Evolutionary conservation across 345 rosid species (phyloP).

Genomic region (Euphorbia pulcherrima): DNA sequence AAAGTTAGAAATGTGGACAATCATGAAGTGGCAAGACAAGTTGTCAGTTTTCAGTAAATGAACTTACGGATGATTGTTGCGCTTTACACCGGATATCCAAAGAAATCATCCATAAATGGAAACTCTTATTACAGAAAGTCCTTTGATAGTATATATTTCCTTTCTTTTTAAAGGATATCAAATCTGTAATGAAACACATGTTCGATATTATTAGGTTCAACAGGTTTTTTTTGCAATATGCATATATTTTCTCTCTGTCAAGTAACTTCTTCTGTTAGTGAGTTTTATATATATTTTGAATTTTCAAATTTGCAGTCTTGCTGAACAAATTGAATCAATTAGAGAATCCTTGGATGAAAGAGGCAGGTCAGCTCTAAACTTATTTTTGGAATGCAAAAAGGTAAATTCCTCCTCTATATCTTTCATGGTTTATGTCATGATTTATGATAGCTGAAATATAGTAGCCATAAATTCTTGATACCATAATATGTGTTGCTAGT

Average conservation of each 20-base stretch:
- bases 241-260: not conserved
- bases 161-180: not conserved
- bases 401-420: slow-evolving; percentile 42
- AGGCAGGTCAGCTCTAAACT: slow-evolving; percentile 50
- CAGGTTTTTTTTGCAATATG: slow-evolving; percentile 13
- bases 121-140: no score
- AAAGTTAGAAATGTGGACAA: not conserved
- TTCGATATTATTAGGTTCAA: not conserved
- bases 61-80: not conserved
- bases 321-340: slow-evolving; percentile 86
- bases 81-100: not conserved
- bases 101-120: not conserved
- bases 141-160: no score
- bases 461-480: not conserved
- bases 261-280: slow-evolving; percentile 4
- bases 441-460: not conserved
- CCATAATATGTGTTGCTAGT: not conserved
- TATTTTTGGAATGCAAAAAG: slow-evolving; percentile 70
- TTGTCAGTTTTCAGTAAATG: no score
- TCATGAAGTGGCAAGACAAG: not conserved
- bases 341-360: slow-evolving; percentile 73
- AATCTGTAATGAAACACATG: not conserved
- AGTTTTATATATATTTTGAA: slow-evolving; percentile 1
- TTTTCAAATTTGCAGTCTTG: slow-evolving; percentile 55
- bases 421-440: slow-evolving; percentile 5